A percentile compares a stretch with the other conserved stretches of the same genome.
Conservation (phyloP, 768 basidiomycete species). For the Termitomyces sp. region DNA sequence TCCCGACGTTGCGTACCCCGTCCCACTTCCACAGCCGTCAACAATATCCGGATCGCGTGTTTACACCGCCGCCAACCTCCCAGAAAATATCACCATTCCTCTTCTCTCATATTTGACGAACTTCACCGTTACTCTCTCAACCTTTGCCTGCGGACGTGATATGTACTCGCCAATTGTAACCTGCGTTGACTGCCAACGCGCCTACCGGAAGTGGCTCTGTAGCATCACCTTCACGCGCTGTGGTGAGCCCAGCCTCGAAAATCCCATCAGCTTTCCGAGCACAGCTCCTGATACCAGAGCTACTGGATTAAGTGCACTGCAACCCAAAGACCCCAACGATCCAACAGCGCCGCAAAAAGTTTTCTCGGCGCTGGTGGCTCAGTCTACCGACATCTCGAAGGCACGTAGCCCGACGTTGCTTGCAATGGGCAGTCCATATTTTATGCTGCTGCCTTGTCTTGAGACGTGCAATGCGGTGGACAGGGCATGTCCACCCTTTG, state of each 20-base stretch:
- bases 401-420: conserved; percentile 48
- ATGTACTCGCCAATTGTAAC: conserved; percentile 74
- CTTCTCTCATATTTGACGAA: conserved; percentile 63
- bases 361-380: conserved; percentile 48
- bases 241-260: conserved; percentile 44
- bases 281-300: conserved; percentile 27
- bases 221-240: conserved; percentile 72
- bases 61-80: conserved; percentile 52
- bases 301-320: conserved; percentile 28
- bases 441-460: conserved; percentile 71
- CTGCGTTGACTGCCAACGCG: conserved; percentile 70
- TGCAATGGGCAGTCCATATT: conserved; percentile 43
- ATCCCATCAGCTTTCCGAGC: conserved; percentile 31
- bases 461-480: conserved; percentile 74
- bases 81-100: conserved; percentile 41
- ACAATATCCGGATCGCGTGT: conserved; percentile 27
- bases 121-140: conserved; percentile 70
- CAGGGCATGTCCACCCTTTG: conserved; percentile 72
- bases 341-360: conserved; percentile 26
- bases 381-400: conserved; percentile 35
- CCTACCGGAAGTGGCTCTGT: conserved; percentile 81
- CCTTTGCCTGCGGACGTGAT: conserved; percentile 78
- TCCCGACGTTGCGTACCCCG: conserved; percentile 64
- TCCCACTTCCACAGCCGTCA: conserved; percentile 59
- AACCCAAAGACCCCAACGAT: conserved; percentile 18